A percentile compares a stretch with the other conserved stretches of the same genome.
These are phyloP conservation scores for Wickerhamomyces strasburgensis DNA, from an alignment of 805 yeast species.

Conservation along the genomic window DNA sequence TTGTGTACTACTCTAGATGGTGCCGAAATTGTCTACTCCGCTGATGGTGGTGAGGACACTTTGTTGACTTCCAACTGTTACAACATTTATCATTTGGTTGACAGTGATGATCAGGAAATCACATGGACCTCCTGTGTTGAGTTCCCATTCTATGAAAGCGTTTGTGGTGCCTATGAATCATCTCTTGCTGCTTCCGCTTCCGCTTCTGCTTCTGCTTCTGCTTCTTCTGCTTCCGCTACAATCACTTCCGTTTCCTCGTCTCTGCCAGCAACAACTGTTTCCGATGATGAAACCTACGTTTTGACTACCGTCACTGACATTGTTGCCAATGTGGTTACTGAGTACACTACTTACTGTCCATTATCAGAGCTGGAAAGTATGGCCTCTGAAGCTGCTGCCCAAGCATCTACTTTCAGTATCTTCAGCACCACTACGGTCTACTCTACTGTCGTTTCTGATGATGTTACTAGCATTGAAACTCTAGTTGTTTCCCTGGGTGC, in stretches of 20 bases:
- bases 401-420: conserved; percentile 1
- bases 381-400: conserved; percentile 3
- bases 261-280: conserved; percentile 7
- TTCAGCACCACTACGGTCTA: no score
- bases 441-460: no score
- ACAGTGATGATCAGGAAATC: conserved; percentile 8
- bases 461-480: not conserved
- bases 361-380: no score
- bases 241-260: conserved; percentile 1
- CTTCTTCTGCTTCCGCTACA: conserved; percentile 1
- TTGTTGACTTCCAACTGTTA: conserved; percentile 23
- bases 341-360: conserved; percentile 21
- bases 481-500: conserved; percentile 7
- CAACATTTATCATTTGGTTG: conserved; percentile 20
- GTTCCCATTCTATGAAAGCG: conserved; percentile 20
- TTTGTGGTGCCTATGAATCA: conserved; percentile 10
- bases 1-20: conserved; percentile 14
- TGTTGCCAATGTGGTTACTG: conserved; percentile 5
- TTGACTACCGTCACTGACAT: conserved; percentile 17
- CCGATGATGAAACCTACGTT: conserved; percentile 10
- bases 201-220: conserved; percentile 3
- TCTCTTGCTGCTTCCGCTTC: conserved; percentile 6
- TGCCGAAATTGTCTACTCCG: conserved; percentile 20
- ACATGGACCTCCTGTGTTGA: conserved; percentile 23
- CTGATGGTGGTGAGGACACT: conserved; percentile 10